A percentile compares a stretch with the other conserved stretches of the same genome.
phyloP scores from a whole-genome alignment of 2,329 filamentous ascomycete species.

The Leptographium procerum region DNA sequence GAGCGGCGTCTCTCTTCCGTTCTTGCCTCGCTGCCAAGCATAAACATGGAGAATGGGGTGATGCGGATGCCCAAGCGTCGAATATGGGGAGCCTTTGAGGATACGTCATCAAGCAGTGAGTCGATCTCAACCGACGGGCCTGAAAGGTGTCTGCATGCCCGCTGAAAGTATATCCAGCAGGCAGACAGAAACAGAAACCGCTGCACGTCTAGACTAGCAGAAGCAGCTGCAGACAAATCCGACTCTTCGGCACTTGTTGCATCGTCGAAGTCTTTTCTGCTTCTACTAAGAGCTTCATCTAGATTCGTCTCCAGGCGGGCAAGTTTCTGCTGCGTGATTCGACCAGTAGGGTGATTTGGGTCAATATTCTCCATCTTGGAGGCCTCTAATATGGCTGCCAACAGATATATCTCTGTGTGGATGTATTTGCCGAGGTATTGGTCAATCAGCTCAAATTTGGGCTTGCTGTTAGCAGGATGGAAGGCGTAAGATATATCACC shows the following conservation, averaged over 20 bases:
- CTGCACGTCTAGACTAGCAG: slow-evolving; percentile 1
- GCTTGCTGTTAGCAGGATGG: background rate
- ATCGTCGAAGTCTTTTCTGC: background rate
- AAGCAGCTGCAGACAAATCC: background rate
- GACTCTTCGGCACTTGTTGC: background rate
- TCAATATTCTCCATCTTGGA: background rate
- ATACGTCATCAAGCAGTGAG: background rate
- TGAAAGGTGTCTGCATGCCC: slow-evolving; percentile 5
- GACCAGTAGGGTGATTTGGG: background rate
- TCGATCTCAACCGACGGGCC: slow-evolving; percentile 3
- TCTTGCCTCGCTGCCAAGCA: slow-evolving; percentile 7
- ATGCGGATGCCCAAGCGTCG: slow-evolving; percentile 2
- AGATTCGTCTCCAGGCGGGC: background rate
- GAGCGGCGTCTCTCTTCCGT: slow-evolving; percentile 4
- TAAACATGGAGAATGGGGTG: slow-evolving; percentile 5
- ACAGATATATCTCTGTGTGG: slow-evolving; percentile 3
- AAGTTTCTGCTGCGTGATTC: background rate
- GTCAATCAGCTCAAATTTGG: background rate
- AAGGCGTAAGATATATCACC: no score
- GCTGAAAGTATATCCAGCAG: slow-evolving; percentile 9
- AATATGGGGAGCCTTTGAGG: background rate
- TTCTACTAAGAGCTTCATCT: background rate
- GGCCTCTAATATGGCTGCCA: background rate
- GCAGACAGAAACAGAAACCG: slow-evolving; percentile 3
- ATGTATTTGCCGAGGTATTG: slow-evolving; percentile 1